These are phyloP conservation scores for Chromera velia DNA, from an alignment of 73 alveolate genomes.

Conservation along the genomic window DNA sequence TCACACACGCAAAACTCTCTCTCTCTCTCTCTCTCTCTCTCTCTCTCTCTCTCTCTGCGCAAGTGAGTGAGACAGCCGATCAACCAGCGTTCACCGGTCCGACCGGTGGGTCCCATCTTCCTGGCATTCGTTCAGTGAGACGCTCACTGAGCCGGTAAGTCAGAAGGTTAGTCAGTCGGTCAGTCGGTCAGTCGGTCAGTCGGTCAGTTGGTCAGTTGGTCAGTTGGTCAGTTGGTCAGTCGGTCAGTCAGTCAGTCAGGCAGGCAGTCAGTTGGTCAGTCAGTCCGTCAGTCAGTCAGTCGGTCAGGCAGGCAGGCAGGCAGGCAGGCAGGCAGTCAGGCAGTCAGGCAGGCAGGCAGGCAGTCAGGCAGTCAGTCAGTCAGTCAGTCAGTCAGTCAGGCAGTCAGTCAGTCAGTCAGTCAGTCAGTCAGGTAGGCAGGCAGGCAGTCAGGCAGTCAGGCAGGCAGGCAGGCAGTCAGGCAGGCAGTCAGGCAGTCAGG, in stretches of 20 bases:
- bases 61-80: too few relatives aligned
- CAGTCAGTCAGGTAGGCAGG: not conserved
- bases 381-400: not conserved
- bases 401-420: not conserved
- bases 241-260: not conserved
- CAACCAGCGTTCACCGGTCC: too few relatives aligned
- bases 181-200: not conserved
- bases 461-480: not conserved
- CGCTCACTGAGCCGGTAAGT: not conserved
- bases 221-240: not conserved
- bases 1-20: not conserved
- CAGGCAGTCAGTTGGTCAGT: not conserved
- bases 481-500: not conserved
- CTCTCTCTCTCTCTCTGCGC: too few relatives aligned
- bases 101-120: too few relatives aligned
- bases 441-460: not conserved
- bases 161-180: not conserved
- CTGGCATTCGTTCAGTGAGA: too few relatives aligned
- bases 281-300: not conserved
- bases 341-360: not conserved
- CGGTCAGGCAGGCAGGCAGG: not conserved
- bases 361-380: not conserved
- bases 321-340: not conserved
- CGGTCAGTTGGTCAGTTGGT: not conserved
- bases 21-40: too few relatives aligned